Evolutionary conservation across 345 rosid genomes (phyloP), one percentile per base, ranked within the genome.

Genomic region (Eucalyptus melliodora): DNA sequence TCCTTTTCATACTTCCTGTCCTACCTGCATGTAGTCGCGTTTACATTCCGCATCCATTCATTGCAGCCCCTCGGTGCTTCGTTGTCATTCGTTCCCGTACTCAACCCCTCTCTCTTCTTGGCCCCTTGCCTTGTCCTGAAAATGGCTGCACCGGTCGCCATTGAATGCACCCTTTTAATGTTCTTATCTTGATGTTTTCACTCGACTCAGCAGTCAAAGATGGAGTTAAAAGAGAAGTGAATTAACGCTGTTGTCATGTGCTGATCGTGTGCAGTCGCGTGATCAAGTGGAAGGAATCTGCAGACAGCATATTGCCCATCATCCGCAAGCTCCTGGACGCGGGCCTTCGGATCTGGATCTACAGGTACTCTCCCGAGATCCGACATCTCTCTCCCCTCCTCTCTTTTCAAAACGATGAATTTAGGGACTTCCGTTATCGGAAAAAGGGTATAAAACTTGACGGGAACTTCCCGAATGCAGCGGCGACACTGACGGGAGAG

Each of bases 401-500:
- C 65, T 62, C 81, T 31, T 50, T 14, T 65, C 59, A 21, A 21
- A 60, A 26, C 19, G 30, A 62, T 40, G 51, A 45, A 24, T 45
- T 45, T 50, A 6, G 34, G 4, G 51, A 44, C 34, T 50, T 50
- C 4, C 16, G 9, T n/a, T 50, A 86, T 3, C 13, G 56, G 59
- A 7, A 42, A 8, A 21, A 40, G 88, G 62, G 50, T 8, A 23
- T 53, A 24, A 56, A 50, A 21, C 40, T 55, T 50, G 26, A 50
- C 34, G 59, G 24, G 19, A 40, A 7, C 21, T 60, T 30, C 24
- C 9, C 67, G 86, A 47, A 47, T 90, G 90, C 91, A 95, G 99
- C 47, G 99, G 99, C 16, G 99, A 97, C 88, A 94, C 97, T 9
- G 98, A 97, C 90, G 98, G 97, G 88, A 95, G 99, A 89, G 95